Evolutionary conservation across 768 basidiomycete species (phyloP).

Genomic region (Lentinula aciculospora): DNA sequence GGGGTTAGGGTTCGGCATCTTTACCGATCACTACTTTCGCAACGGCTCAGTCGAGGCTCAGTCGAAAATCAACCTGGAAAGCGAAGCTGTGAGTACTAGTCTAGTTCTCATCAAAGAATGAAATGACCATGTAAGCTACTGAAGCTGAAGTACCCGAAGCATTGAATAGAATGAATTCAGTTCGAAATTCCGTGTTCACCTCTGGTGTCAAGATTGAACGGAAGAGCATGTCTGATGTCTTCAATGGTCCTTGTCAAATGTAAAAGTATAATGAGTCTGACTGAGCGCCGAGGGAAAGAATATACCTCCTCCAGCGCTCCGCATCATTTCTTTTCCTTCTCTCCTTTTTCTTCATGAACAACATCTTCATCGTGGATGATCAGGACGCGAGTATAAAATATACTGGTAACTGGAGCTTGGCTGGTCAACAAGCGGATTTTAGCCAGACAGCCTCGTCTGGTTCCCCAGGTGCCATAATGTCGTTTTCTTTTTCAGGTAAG

Average conservation of each 20-base stretch:
- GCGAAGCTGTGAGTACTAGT: too few relatives aligned
- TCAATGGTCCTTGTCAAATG: not conserved
- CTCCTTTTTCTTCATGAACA: slow-evolving; percentile 1
- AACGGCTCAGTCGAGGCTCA: too few relatives aligned
- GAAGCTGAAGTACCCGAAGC: too few relatives aligned
- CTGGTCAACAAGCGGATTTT: slow-evolving; percentile 12
- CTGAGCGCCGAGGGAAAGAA: not conserved
- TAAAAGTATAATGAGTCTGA: not conserved
- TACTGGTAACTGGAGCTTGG: slow-evolving; percentile 7
- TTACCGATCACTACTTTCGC: too few relatives aligned
- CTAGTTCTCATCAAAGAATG: too few relatives aligned
- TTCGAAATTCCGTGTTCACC: too few relatives aligned
- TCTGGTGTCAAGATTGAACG: not conserved
- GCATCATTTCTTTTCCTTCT: not conserved
- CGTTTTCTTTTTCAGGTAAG: slow-evolving; percentile 18
- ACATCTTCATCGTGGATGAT: slow-evolving; percentile 9
- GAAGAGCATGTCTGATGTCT: not conserved
- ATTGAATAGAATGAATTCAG: too few relatives aligned
- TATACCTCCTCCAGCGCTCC: not conserved
- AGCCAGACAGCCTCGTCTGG: slow-evolving; percentile 15
- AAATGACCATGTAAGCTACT: too few relatives aligned
- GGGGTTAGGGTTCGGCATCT: not conserved
- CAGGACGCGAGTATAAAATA: slow-evolving; percentile 9
- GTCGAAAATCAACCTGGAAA: too few relatives aligned
- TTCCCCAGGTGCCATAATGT: slow-evolving; percentile 12